Evolutionary conservation across 2,329 filamentous ascomycete genomes (phyloP).

Genomic region (Cryphonectria nitschkei): DNA sequence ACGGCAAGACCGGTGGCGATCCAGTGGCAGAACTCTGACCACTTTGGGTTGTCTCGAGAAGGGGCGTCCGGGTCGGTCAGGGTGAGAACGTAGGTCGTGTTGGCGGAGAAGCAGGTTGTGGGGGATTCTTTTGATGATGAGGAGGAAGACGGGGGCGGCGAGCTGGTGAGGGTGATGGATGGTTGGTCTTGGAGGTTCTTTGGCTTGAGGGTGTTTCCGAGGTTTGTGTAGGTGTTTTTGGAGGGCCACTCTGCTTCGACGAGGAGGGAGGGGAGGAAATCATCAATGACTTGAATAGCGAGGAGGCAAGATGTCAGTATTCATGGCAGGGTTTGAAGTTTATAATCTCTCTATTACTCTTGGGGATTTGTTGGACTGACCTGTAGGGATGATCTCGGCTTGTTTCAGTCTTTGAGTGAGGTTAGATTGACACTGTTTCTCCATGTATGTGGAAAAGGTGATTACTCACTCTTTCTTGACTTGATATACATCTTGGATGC

Average conservation of each 20-base stretch:
- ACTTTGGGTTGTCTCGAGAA: slow-evolving; percentile 46
- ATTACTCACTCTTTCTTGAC: slow-evolving; percentile 13
- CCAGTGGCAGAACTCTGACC: slow-evolving; percentile 53
- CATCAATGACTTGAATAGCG: slow-evolving; percentile 54
- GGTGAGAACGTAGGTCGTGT: slow-evolving; percentile 38
- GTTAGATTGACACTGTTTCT: background rate
- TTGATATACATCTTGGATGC: background rate
- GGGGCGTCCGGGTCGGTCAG: slow-evolving; percentile 50
- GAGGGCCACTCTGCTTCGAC: slow-evolving; percentile 52
- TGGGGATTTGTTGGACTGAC: slow-evolving; percentile 15
- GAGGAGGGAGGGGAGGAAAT: slow-evolving; percentile 58
- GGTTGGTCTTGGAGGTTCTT: slow-evolving; percentile 41
- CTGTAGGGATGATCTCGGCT: slow-evolving; percentile 35
- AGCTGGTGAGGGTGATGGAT: slow-evolving; percentile 36
- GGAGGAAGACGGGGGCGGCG: slow-evolving; percentile 27
- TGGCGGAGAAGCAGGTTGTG: slow-evolving; percentile 13
- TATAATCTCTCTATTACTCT: background rate
- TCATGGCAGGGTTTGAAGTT: background rate
- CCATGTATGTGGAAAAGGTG: background rate
- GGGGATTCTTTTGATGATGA: background rate
- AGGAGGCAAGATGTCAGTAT: slow-evolving; percentile 2
- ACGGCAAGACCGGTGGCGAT: slow-evolving; percentile 42
- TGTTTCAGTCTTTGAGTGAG: slow-evolving; percentile 28
- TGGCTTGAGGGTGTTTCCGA: slow-evolving; percentile 55
- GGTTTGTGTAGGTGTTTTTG: slow-evolving; percentile 45